Conservation (phyloP, 2,329 filamentous ascomycete genomes). For the Xylaria multiplex region DNA sequence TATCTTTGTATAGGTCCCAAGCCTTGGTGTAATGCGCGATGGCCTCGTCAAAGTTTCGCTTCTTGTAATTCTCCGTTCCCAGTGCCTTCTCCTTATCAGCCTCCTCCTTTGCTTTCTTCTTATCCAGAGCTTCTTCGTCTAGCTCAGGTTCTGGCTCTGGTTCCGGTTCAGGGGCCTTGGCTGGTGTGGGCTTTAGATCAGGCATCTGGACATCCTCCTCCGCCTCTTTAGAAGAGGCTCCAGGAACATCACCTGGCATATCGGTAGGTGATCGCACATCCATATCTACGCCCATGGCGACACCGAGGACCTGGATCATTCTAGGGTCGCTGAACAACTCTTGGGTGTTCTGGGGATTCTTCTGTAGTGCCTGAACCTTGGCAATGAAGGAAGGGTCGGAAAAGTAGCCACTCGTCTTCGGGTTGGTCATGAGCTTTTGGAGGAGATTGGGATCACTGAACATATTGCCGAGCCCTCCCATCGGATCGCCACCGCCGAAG, state of each 20-base stretch:
- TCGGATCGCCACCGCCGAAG: conserved; percentile 70
- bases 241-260: conserved; percentile 49
- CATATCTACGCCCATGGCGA: conserved; percentile 94
- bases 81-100: conserved; percentile 95
- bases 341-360: conserved; percentile 81
- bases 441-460: conserved; percentile 93
- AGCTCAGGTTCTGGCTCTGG: conserved; percentile 74
- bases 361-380: conserved; percentile 83
- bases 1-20: conserved; percentile 94
- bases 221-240: conserved; percentile 56
- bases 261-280: conserved; percentile 63
- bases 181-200: conserved; percentile 68
- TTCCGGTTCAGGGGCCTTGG: conserved; percentile 60
- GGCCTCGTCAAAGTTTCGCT: conserved; percentile 93
- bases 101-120: conserved; percentile 89
- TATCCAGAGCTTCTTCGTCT: conserved; percentile 84
- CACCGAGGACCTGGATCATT: conserved; percentile 93
- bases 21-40: conserved; percentile 95
- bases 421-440: conserved; percentile 90
- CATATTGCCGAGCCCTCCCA: conserved; percentile 84
- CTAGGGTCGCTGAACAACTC: conserved; percentile 88
- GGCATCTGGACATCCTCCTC: conserved; percentile 83
- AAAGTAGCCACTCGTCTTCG: conserved; percentile 86
- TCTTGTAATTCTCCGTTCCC: conserved; percentile 97
- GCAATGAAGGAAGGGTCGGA: conserved; percentile 88